Conservation (phyloP, 2,329 filamentous ascomycete species). For the Cladosporium sp. region DNA sequence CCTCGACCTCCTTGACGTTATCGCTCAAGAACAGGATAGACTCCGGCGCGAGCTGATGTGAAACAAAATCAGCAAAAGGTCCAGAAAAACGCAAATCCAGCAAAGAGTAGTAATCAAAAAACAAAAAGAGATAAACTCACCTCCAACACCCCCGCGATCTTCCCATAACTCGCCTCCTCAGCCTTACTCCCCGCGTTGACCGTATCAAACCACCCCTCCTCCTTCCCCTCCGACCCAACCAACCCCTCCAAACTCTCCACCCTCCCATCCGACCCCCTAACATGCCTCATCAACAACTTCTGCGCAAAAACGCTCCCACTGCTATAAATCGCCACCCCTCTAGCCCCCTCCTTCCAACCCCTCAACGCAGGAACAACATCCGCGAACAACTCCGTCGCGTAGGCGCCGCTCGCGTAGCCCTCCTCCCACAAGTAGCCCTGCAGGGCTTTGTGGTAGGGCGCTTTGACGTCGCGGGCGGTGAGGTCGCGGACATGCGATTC, state of each 20-base stretch:
- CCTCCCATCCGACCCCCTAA: conserved; percentile 32
- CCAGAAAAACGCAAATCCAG: neutral
- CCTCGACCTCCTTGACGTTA: conserved; percentile 56
- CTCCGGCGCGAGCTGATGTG: neutral
- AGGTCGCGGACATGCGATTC: conserved; percentile 64
- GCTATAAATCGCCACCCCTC: conserved; percentile 67
- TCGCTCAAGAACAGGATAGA: conserved; percentile 68
- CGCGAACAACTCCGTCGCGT: conserved; percentile 66
- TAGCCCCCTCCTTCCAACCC: conserved; percentile 52
- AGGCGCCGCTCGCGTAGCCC: conserved; percentile 63
- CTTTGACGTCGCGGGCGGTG: conserved; percentile 66
- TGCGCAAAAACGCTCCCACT: conserved; percentile 75
- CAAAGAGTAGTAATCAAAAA: neutral
- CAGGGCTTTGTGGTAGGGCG: conserved; percentile 69
- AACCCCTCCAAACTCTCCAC: conserved; percentile 53
- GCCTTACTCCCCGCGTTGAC: conserved; percentile 72
- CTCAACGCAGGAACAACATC: conserved; percentile 56
- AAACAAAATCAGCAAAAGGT: neutral
- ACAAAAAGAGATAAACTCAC: conserved; percentile 12
- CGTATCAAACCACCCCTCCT: conserved; percentile 66
- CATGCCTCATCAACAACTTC: conserved; percentile 68
- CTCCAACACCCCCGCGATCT: conserved; percentile 49
- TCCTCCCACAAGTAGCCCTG: conserved; percentile 73
- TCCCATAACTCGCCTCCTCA: conserved; percentile 59
- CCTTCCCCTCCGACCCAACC: conserved; percentile 33